phyloP scores from a whole-genome alignment of 306 rosid genomes.

The Lotus japonicus region DNA sequence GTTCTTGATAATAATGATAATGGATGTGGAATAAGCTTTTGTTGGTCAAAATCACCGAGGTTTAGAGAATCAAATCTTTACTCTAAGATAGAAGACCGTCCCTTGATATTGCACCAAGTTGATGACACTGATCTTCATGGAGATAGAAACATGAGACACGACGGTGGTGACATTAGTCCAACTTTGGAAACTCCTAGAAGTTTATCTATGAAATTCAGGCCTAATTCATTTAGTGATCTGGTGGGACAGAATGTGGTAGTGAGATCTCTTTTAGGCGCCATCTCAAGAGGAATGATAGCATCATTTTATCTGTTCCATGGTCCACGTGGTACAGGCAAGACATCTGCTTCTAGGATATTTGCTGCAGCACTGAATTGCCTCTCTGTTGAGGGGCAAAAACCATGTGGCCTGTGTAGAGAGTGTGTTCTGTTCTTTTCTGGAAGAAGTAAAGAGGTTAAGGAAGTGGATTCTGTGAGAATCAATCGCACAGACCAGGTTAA shows the following conservation, averaged over 20 bases:
- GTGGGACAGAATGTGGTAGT: slow-evolving; percentile 79
- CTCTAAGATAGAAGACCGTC: slow-evolving; percentile 41
- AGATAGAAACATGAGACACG: slow-evolving; percentile 28
- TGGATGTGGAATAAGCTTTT: slow-evolving; percentile 56
- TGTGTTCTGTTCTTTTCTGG: slow-evolving; percentile 66
- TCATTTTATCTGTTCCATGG: slow-evolving; percentile 81
- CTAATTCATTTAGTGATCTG: slow-evolving; percentile 63
- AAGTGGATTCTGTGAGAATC: slow-evolving; percentile 66
- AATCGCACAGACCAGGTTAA: slow-evolving; percentile 58
- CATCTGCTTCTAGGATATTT: slow-evolving; percentile 72
- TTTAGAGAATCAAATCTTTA: slow-evolving; percentile 39
- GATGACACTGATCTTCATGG: slow-evolving; percentile 34
- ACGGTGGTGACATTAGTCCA: slow-evolving; percentile 34
- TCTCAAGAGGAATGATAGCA: slow-evolving; percentile 53
- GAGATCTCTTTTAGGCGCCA: slow-evolving; percentile 74
- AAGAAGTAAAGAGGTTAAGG: slow-evolving; percentile 60
- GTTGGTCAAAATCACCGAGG: slow-evolving; percentile 73
- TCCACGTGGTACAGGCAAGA: slow-evolving; percentile 86
- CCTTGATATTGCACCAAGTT: slow-evolving; percentile 35
- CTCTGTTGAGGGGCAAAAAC: slow-evolving; percentile 45
- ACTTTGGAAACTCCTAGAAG: slow-evolving; percentile 52
- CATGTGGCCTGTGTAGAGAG: slow-evolving; percentile 72
- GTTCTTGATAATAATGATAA: slow-evolving; percentile 28
- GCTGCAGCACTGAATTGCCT: slow-evolving; percentile 84
- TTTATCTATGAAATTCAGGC: slow-evolving; percentile 67